Conservation (phyloP, 345 rosid genomes). For the Acer negundo region DNA sequence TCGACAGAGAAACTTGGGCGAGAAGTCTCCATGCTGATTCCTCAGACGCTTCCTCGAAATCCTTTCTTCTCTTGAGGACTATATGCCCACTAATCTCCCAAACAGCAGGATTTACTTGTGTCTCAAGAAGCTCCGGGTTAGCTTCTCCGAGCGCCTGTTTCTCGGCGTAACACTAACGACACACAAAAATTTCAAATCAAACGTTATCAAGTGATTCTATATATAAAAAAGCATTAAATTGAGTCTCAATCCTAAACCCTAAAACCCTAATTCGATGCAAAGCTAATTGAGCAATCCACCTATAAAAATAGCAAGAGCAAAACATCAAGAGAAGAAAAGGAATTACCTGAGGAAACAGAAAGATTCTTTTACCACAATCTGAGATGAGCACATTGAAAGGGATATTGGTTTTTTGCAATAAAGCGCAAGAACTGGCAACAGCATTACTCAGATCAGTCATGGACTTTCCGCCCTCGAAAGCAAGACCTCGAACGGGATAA, state of each 20-base stretch:
- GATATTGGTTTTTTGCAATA: conserved; percentile 44
- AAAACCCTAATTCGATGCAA: too few species aligned
- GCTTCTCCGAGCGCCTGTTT: conserved; percentile 55
- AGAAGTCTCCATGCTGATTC: conserved; percentile 51
- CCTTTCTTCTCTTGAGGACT: conserved; percentile 48
- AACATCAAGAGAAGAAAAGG: too few species aligned
- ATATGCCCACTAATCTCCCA: conserved; percentile 65
- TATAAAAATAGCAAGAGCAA: too few species aligned
- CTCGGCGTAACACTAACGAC: conserved; percentile 49
- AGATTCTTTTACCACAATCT: conserved; percentile 40
- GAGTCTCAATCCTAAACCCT: too few species aligned
- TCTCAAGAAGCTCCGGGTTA: conserved; percentile 45
- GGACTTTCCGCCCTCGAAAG: conserved; percentile 38
- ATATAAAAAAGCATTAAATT: too few species aligned
- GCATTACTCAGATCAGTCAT: conserved; percentile 31
- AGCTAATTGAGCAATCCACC: too few species aligned
- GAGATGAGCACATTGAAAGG: conserved; percentile 53
- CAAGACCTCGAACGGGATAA: conserved; percentile 51
- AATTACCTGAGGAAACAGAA: conserved; percentile 40
- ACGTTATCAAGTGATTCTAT: too few species aligned
- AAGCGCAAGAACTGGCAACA: conserved; percentile 45
- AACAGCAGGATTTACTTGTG: conserved; percentile 51
- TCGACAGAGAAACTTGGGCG: conserved; percentile 52
- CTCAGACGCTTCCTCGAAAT: conserved; percentile 45
- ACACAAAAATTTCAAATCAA: neutral